Evolutionary conservation across 257 asterid species (phyloP).

Genomic region (Fraxinus anomala): DNA sequence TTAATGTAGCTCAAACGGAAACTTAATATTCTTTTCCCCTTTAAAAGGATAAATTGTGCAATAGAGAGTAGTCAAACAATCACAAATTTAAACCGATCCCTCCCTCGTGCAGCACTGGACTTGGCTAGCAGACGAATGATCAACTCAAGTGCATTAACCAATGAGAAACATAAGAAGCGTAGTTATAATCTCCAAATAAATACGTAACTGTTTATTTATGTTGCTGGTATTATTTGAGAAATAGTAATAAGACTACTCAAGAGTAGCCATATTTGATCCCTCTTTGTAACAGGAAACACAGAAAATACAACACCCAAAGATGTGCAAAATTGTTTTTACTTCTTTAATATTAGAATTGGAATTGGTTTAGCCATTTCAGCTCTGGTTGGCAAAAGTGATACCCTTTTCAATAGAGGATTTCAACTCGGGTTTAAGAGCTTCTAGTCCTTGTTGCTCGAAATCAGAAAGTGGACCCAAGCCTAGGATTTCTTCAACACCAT

Average conservation of each 20-base stretch:
- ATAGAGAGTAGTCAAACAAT: too few species aligned
- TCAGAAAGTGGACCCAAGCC: conserved; percentile 51
- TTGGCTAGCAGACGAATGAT: too few species aligned
- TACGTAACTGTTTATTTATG: neutral
- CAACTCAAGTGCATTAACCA: too few species aligned
- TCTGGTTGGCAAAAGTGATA: conserved; percentile 40
- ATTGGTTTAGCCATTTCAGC: conserved; percentile 13
- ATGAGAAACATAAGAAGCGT: too few species aligned
- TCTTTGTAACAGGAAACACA: conserved; percentile 9
- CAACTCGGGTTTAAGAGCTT: conserved; percentile 52
- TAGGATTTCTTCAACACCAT: conserved; percentile 58
- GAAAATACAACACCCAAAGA: neutral
- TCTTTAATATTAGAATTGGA: neutral
- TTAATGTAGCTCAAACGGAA: too few species aligned
- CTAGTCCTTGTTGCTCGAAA: conserved; percentile 53
- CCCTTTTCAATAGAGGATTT: conserved; percentile 57
- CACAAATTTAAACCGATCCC: too few species aligned
- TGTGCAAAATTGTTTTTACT: conserved; percentile 31
- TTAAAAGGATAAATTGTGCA: too few species aligned
- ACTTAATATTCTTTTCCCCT: too few species aligned
- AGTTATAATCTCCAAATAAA: too few species aligned
- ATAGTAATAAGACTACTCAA: neutral
- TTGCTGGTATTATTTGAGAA: neutral
- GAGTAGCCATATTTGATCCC: conserved; percentile 19
- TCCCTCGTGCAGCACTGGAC: too few species aligned